Conservation (phyloP, 2,329 filamentous ascomycete species). For the Trichoderma koningiopsis region DNA sequence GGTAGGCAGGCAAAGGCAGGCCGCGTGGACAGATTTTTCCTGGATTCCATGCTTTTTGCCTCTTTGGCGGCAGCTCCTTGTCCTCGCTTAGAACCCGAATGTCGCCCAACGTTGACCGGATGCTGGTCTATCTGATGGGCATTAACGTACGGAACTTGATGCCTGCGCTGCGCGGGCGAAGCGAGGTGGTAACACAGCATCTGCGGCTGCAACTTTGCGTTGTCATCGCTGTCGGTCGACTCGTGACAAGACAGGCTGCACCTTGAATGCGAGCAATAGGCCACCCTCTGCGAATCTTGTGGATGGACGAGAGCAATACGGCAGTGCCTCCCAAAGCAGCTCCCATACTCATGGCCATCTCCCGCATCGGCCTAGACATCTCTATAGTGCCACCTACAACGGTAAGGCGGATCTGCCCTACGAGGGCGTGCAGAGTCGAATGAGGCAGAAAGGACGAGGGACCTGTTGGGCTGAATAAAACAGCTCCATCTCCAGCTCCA, state of each 20-base stretch:
- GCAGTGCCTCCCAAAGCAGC: background rate
- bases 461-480: background rate
- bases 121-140: slow-evolving; percentile 4
- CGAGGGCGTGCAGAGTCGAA: background rate
- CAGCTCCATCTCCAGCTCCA: background rate
- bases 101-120: slow-evolving; percentile 14
- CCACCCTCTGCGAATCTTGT: background rate
- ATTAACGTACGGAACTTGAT: background rate
- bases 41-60: background rate
- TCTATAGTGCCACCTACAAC: background rate
- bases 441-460: background rate
- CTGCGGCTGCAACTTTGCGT: slow-evolving; percentile 20
- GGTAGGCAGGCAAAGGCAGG: background rate
- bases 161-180: background rate
- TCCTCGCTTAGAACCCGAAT: slow-evolving; percentile 11
- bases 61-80: background rate
- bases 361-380: background rate
- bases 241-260: background rate
- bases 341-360: background rate
- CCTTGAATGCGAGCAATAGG: background rate
- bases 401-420: background rate
- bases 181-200: slow-evolving; percentile 16
- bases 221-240: background rate
- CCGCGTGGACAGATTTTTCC: background rate
- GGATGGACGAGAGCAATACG: background rate